Base-by-base conservation (phyloP, 2,329 filamentous ascomycete genomes). In the Aquanectria penicillioides region DNA sequence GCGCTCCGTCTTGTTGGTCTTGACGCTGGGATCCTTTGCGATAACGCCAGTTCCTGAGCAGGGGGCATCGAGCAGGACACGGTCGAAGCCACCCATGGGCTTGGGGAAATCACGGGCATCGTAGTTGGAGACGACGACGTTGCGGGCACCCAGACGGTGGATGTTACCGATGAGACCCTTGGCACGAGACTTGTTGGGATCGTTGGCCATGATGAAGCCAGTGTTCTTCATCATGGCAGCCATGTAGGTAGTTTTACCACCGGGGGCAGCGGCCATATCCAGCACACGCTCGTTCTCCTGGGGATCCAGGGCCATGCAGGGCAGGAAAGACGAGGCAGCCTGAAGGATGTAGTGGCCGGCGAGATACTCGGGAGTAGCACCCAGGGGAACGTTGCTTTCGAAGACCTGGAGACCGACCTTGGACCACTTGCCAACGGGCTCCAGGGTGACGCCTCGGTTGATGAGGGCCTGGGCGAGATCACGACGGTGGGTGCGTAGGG, bases 121-220 rank as follows among this genome's bases (percentile, higher is more conserved):
- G 76, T 98, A 93, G 80, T 96, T 94, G 81, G 92, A 97, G 15
- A 99, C 94, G 63, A 99, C 89, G 37, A 92, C 92, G 78, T 99
- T 99, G 75, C 92, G 93, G 66, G 91, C 92, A 41, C 95, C 95
- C 11, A 98, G 84, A 74, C 95, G 92, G 80, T 98, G 94, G 62
- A 98, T 92, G 81, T 99, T 97, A 80, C 95, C 95, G 67, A 99
- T 98, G 51, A 99, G 82, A 90, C 93, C 95, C 81, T 97, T 98
- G 46, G 94, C 87, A 86, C 95, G 91, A 59, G 89, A 82, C 77
- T 97, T 97, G 83, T 91, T 97, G 68, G 92, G 89, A 86, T 99
- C 95, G 82, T 99, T 99, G 74, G 95, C 94, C 72, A 99, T 93
- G 66, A 99, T 89, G 67, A 91, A 90, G 54, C 95, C 95, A 0